Evolutionary conservation across 2,329 filamentous ascomycete species (phyloP), one percentile per base, ranked within the genome.

Genomic region (Stagonosporopsis cucurbitacearum): DNA sequence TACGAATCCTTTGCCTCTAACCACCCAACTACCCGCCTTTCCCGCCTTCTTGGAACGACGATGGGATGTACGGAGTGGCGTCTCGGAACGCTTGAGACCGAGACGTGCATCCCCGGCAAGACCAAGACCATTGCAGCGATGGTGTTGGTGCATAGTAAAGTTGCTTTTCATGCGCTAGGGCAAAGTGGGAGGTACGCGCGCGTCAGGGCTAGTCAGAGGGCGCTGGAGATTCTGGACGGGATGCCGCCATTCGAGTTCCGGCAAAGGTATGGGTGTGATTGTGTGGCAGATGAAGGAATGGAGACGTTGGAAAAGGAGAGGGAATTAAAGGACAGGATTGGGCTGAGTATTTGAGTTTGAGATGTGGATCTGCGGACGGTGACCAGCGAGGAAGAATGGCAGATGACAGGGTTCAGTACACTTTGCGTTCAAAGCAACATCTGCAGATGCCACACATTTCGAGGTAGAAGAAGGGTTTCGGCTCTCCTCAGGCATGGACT

Each of bases 1-100:
- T 97, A 96, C 74, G 92, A 98, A 73, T 86, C 85, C 0, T 97
- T 91, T 72, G 92, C 92, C 1, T 91, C 89, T 66, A 90, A 90
- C 30, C 93, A 98, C 64, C 94, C 94, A 0, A 88, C 75, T 67
- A 96, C 90, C 0, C 85, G 85, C 37, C 81, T 96, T 0, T 80
- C 85, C 36, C 85, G 86, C 40, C 80, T 85, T 57, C 79, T 97
- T 57, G 79, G 84, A 8, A 79, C 82, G 11, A 81, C 85, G 11
- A 87, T 92, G 57, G 84, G 82, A 25, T 97, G 94, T 73, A 77
- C 67, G 11, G 78, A 86, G 20, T 87, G 83, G 72, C 80, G 86
- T 8, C 62, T 74, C 44, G 66, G 60, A 1, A 64, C 65, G 1
- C 58, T 62, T 4, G 61, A 67, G 51, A 75, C 81, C 15, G 70